These are phyloP conservation scores for Schoenoplectus tabernaemontani DNA, from an alignment of 202 grass and related monocot species.

Conservation along the genomic window DNA sequence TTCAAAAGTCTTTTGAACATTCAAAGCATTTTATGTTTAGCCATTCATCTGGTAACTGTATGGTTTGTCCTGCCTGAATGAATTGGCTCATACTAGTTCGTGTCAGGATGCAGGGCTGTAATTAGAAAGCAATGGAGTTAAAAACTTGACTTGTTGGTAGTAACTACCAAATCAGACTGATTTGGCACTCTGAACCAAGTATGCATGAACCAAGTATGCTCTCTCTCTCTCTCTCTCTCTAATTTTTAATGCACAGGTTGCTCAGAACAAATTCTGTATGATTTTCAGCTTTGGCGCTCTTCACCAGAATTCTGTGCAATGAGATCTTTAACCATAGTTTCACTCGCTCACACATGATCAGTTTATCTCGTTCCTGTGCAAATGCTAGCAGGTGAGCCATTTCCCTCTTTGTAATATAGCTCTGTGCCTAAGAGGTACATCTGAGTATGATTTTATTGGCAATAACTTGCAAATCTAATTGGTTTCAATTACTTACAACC, in stretches of 20 bases:
- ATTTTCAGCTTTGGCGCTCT: slow-evolving; percentile 87
- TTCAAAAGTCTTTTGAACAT: slow-evolving; percentile 11
- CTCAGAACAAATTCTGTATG: slow-evolving; percentile 9
- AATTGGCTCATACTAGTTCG: neutral
- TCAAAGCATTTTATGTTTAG: neutral
- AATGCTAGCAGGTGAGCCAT: slow-evolving; percentile 73
- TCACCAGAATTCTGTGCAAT: slow-evolving; percentile 93
- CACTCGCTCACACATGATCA: slow-evolving; percentile 90
- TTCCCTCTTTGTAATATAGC: slow-evolving; percentile 30
- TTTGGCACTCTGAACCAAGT: neutral
- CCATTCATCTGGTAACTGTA: neutral
- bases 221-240: neutral
- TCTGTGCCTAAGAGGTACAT: slow-evolving; percentile 21
- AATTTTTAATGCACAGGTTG: slow-evolving; percentile 2
- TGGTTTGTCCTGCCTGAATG: neutral
- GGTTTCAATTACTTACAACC: neutral
- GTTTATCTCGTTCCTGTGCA: slow-evolving; percentile 64
- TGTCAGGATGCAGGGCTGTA: neutral
- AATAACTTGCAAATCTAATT: neutral
- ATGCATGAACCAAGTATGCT: too few relatives aligned
- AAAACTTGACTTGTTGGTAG: neutral
- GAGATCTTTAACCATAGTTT: slow-evolving; percentile 87
- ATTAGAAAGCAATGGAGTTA: neutral
- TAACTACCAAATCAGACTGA: neutral
- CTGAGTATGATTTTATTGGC: neutral